A percentile compares a stretch with the other conserved stretches of the same genome.
phyloP scores from a whole-genome alignment of 1,139 yeast genomes.

The Sugiyamaella paludigena region DNA sequence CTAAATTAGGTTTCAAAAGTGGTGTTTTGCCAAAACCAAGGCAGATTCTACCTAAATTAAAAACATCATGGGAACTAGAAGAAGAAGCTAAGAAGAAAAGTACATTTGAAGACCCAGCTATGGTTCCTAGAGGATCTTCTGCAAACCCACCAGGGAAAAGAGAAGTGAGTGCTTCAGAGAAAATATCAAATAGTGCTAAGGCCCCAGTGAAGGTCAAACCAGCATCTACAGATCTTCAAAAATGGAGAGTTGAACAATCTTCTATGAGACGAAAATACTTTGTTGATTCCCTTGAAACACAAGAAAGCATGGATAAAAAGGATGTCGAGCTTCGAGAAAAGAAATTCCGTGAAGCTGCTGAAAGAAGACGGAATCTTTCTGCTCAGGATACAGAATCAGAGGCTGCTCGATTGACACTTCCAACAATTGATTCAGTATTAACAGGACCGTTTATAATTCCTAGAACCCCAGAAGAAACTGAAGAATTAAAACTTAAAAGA shows the following conservation, averaged over 20 bases:
- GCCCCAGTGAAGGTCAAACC: slow-evolving; percentile 37
- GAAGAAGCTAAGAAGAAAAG: slow-evolving; percentile 48
- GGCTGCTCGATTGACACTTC: slow-evolving; percentile 67
- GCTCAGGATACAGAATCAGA: slow-evolving; percentile 40
- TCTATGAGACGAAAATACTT: slow-evolving; percentile 72
- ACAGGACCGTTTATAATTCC: slow-evolving; percentile 67
- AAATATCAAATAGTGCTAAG: slow-evolving; percentile 53
- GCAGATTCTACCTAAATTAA: slow-evolving; percentile 55
- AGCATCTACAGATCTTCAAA: slow-evolving; percentile 47
- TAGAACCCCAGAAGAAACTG: slow-evolving; percentile 66
- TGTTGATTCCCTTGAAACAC: slow-evolving; percentile 61
- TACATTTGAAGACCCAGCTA: slow-evolving; percentile 75
- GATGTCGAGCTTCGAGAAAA: slow-evolving; percentile 31
- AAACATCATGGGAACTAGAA: slow-evolving; percentile 36
- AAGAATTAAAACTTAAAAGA: slow-evolving; percentile 50
- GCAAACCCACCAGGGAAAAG: slow-evolving; percentile 52
- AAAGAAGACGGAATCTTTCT: slow-evolving; percentile 34
- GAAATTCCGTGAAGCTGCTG: slow-evolving; percentile 34
- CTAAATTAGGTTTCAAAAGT: slow-evolving; percentile 56
- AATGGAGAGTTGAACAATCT: slow-evolving; percentile 56
- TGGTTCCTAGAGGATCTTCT: slow-evolving; percentile 67
- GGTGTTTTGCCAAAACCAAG: slow-evolving; percentile 81
- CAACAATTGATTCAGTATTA: slow-evolving; percentile 66
- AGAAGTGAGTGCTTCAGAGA: slow-evolving; percentile 52
- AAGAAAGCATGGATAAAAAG: slow-evolving; percentile 51